Conservation (phyloP, 202 grass and related monocot species). For the Saccharum hybrid region DNA sequence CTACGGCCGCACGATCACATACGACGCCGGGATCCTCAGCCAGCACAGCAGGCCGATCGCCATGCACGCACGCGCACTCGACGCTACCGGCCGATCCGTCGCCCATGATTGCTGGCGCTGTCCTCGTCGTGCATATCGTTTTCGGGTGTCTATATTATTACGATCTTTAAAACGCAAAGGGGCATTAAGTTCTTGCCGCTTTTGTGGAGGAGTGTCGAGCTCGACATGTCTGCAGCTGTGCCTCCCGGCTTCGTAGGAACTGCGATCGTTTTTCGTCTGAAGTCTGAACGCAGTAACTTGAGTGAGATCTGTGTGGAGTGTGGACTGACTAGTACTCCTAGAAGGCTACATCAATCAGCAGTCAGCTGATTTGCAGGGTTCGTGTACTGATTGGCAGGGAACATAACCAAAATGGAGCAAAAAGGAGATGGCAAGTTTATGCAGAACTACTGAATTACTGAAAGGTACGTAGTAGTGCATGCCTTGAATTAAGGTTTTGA, state of each 20-base stretch:
- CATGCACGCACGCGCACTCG: slow-evolving; percentile 36
- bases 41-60: not conserved
- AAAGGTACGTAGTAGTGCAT: not conserved
- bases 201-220: slow-evolving; percentile 48
- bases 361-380: not conserved
- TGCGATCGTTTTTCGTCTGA: slow-evolving; percentile 12
- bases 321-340: no score
- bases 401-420: not conserved
- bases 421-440: not conserved
- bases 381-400: not conserved
- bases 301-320: not conserved
- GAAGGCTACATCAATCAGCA: not conserved
- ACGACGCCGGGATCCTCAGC: not conserved
- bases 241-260: slow-evolving; percentile 34
- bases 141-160: not conserved
- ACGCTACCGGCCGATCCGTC: slow-evolving; percentile 10
- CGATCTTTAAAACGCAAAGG: slow-evolving; percentile 6
- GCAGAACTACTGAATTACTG: not conserved
- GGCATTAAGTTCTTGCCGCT: slow-evolving; percentile 6
- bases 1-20: not conserved
- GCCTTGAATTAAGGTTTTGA: slow-evolving; percentile 27
- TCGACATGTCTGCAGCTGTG: slow-evolving; percentile 39
- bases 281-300: no score
- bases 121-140: not conserved
- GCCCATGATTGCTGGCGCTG: not conserved